Base-by-base conservation (phyloP, 2,329 filamentous ascomycete species). In the Monosporascus sp. region DNA sequence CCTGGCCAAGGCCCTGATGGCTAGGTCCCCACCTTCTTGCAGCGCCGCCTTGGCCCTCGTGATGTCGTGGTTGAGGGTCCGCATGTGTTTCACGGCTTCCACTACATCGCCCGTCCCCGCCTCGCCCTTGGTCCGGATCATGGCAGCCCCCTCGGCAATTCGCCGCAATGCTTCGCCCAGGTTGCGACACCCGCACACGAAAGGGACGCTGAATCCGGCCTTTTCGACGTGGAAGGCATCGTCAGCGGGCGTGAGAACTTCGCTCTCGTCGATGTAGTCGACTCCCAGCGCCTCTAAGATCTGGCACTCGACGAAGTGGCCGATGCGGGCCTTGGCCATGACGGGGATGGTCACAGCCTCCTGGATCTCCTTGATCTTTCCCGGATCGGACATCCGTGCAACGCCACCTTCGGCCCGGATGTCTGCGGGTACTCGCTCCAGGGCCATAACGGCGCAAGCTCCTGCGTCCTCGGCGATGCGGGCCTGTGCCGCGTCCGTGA, bases 111-210 rank as follows among this genome's bases (percentile, higher is more conserved):
- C 94, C 1, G 94, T 97, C 58, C 94, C 94, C 38, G 94, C 94
- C 77, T 99, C 94, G 60, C 94, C 94, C 80, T 97, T 99, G 60
- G 94, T 99, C 65, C 94, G 87, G 75, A 99, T 97, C 93, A 99
- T 97, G 66, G 93, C 93, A 9, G 94, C 94, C 59, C 94, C 94
- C 77, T 97, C 94, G 58, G 85, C 83, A 67, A 99, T 91, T 58
- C 94, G 83, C 58, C 94, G 82, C 52, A 99, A 83, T 17, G 94
- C 94, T 78, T 99, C 94, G 57, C 91, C 91, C 14, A 97, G 79
- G 78, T 96, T 92, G 58, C 93, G 83, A 81, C 94, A 97, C 52
- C 94, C 94, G 73, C 94, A 97, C 54, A 99, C 94, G 68, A 97
- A 99, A 50, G 94, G 94, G 20, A 87, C 86, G 67, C 81, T 83